Conservation (phyloP, 2,329 filamentous ascomycete species). For the Sphaerulina vaccinii region DNA sequence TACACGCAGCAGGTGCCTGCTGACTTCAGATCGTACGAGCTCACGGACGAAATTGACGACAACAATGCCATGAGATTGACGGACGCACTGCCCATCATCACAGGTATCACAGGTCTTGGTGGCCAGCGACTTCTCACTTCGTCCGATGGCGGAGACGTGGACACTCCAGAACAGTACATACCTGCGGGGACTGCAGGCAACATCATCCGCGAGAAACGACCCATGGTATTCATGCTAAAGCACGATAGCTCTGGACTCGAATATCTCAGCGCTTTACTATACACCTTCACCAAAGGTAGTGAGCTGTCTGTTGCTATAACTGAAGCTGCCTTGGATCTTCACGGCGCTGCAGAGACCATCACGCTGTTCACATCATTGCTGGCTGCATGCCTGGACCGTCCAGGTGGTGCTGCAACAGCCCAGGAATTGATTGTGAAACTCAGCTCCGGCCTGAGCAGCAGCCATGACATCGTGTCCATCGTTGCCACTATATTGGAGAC, state of each 20-base stretch:
- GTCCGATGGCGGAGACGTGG: conserved; percentile 8
- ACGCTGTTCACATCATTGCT: conserved; percentile 71
- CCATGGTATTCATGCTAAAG: conserved; percentile 72
- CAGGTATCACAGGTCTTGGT: conserved; percentile 1
- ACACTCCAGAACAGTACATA: conserved; percentile 8
- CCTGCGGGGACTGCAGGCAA: conserved; percentile 63
- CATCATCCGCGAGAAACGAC: conserved; percentile 74
- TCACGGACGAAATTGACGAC: conserved; percentile 82
- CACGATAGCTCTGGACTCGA: conserved; percentile 75
- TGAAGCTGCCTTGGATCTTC: conserved; percentile 46
- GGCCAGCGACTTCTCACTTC: conserved; percentile 5
- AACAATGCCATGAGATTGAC: conserved; percentile 72
- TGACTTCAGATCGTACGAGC: conserved; percentile 70
- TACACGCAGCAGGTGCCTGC: conserved; percentile 76
- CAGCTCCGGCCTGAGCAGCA: conserved; percentile 53
- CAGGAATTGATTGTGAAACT: conserved; percentile 51
- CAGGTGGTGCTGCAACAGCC: conserved; percentile 38
- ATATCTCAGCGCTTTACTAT: conserved; percentile 73
- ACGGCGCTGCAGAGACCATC: conserved; percentile 71
- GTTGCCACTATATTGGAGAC: conserved; percentile 83
- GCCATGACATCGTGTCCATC: conserved; percentile 73
- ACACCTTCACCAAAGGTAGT: conserved; percentile 61
- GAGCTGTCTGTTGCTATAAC: conserved; percentile 23
- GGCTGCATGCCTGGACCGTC: conserved; percentile 35
- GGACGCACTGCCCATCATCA: conserved; percentile 64